Evolutionary conservation across 192 early-diverging fungal genomes (phyloP).

Genomic region (Backusella westeae): DNA sequence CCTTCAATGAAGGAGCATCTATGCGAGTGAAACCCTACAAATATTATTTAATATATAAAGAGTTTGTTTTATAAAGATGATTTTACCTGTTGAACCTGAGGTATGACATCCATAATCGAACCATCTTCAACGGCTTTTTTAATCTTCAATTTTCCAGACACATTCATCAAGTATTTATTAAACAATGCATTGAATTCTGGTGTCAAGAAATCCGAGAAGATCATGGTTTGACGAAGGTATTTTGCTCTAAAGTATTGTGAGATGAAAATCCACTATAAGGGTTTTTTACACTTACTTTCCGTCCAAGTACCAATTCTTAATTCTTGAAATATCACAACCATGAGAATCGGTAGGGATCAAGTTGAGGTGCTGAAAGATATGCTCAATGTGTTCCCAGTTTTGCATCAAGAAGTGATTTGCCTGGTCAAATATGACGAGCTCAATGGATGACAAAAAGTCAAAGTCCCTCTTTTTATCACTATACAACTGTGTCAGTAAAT

Average conservation of each 20-base stretch:
- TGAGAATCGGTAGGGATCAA: slow-evolving; percentile 87
- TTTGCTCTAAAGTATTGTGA: slow-evolving; percentile 46
- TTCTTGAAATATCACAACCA: slow-evolving; percentile 93
- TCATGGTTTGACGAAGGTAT: slow-evolving; percentile 86
- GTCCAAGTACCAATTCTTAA: slow-evolving; percentile 85
- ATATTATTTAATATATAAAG: background rate
- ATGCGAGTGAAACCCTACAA: slow-evolving; percentile 73
- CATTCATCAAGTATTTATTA: slow-evolving; percentile 61
- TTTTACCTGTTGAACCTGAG: slow-evolving; percentile 70
- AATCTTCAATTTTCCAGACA: slow-evolving; percentile 74
- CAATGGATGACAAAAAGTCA: slow-evolving; percentile 93
- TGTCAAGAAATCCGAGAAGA: slow-evolving; percentile 77
- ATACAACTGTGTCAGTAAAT: background rate
- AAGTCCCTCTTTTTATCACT: slow-evolving; percentile 87
- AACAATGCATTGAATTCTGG: slow-evolving; percentile 94
- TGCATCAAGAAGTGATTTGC: slow-evolving; percentile 91
- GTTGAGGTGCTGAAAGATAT: slow-evolving; percentile 84
- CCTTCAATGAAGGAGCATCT: slow-evolving; percentile 51
- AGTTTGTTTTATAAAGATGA: no score
- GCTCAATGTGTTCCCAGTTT: slow-evolving; percentile 96
- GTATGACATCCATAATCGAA: slow-evolving; percentile 73
- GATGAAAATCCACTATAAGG: no score
- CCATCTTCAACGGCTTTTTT: slow-evolving; percentile 59
- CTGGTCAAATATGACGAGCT: slow-evolving; percentile 86
- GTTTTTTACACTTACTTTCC: slow-evolving; percentile 45